Evolutionary conservation across 1,284 basidiomycete genomes (phyloP).

Genomic region (Ustilago loliicola): DNA sequence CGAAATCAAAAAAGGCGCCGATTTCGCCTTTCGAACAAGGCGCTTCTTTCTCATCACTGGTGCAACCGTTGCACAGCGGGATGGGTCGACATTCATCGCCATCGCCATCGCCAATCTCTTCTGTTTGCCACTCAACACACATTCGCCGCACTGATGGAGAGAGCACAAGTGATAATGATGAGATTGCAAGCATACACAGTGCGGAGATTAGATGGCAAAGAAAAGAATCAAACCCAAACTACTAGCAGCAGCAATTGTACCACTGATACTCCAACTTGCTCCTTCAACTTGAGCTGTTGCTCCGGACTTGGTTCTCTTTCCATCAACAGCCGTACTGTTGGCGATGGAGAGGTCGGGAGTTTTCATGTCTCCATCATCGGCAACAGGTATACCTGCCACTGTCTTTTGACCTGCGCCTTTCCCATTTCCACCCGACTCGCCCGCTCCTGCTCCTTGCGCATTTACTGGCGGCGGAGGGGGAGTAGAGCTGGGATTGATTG

Average conservation of each 20-base stretch:
- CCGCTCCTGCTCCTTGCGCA: not conserved
- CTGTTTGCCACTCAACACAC: too few species aligned
- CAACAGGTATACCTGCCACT: constrained; percentile 13
- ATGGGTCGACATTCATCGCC: too few species aligned
- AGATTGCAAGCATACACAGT: not conserved
- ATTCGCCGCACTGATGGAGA: too few species aligned
- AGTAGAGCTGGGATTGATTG: constrained; percentile 24
- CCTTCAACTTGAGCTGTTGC: not conserved
- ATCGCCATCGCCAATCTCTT: too few species aligned
- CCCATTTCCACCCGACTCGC: too few species aligned
- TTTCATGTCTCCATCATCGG: constrained; percentile 24
- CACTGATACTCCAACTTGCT: not conserved
- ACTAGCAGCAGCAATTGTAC: not conserved
- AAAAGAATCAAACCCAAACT: not conserved
- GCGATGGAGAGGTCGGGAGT: not conserved
- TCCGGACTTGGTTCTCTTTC: not conserved
- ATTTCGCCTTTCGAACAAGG: too few species aligned
- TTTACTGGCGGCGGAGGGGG: not conserved
- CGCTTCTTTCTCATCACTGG: too few species aligned
- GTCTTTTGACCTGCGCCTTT: not conserved
- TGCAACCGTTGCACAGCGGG: too few species aligned
- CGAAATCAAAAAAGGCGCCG: too few species aligned
- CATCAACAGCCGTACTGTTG: not conserved
- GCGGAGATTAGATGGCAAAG: not conserved
- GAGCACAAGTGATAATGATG: too few species aligned